Base-by-base conservation (phyloP, 768 basidiomycete species). In the Kwoniella sp. region DNA sequence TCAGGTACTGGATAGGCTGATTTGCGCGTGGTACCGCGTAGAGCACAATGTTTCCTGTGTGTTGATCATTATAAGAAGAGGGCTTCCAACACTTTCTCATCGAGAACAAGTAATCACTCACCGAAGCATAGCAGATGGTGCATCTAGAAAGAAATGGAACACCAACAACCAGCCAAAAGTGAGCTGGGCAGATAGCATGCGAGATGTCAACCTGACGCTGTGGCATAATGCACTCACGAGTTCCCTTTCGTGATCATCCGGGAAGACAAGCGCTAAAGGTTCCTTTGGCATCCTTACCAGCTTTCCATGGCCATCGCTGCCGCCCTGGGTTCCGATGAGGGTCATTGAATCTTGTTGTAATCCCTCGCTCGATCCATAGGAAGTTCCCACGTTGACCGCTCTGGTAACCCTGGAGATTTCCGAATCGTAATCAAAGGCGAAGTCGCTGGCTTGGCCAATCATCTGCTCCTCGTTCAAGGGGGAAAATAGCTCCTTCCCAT, bases 1-100 rank as follows among this genome's bases (percentile, higher is more conserved):
- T 46, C 33, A 64, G 48, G 46, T 48, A 64, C 27, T 58, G 63
- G 48, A 64, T 48, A 9, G 63, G 63, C 30, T 64, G 47, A 33
- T 64, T 47, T 19, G 48, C 49, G 12, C 22, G 25, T 17, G 63
- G 56, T 19, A 64, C 47, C 33, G 63, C 63, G 49, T 53, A 59
- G 6, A 64, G 27, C 24, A 58, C 15, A 25, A 64, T 46, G 46
- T 56, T 58, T 15, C 63, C 62, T 62, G 25, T 48, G 17, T 21
- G 27, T 47, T 29, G 40, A 33, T 6, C 5, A 33, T n/a, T n/a
- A n/a, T n/a, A n/a, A n/a, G n/a, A n/a, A n/a, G n/a, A n/a, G n/a
- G n/a, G n/a, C n/a, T n/a, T n/a, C n/a, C 33, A 33, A 13, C 33
- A 33, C 33, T 27, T 29, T 24, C n/a, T n/a, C n/a, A n/a, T n/a